Base-by-base conservation (phyloP, 345 rosid species). In the Viola odorata region DNA sequence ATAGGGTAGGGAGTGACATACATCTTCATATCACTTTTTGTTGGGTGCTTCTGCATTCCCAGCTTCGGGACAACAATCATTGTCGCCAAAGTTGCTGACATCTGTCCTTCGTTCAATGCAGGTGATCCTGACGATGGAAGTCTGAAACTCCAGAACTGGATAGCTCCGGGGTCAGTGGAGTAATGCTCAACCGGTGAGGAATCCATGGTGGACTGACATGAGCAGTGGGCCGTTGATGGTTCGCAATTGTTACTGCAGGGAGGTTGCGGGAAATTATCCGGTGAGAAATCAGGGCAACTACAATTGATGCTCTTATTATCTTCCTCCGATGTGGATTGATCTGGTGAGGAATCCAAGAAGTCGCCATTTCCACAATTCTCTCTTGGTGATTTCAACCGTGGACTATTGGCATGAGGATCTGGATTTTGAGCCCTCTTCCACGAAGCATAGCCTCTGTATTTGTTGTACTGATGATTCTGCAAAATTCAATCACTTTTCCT, bases 201-300 rank as follows among this genome's bases (percentile, higher is more conserved):
- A 48, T 71, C 60, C 53, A 54, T 6, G 5, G 38, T 36, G 45
- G 68, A 53, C 55, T 67, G 65, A 67, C 44, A 55, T 62, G 73
- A 23, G 40, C 59, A 63, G 50, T 57, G 12, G 37, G 52, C 50
- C 55, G 68, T 70, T 41, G 70, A 44, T 50, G 54, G 12, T 41
- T 55, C 17, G 53, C 75, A 47, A 64, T 66, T 81, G 60, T 58
- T 45, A 6, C 17, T 67, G 17, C 45, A 44, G 39, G 87, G 78
- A 70, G 80, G 80, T 71, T 45, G 64, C 9, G 85, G 85, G 69
- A 71, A 73, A 63, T 81, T 72, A 44, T 80, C 87, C 16, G 57
- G 66, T 53, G 86, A 66, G 69, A 65, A 62, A 60, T 60, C 41
- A 5, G 41, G 45, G 55, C 42, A 48, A 62, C 63, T 48, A 11